These are phyloP conservation scores for Sphaerulina musiva DNA, from an alignment of 2,329 filamentous ascomycete genomes.

Conservation along the genomic window DNA sequence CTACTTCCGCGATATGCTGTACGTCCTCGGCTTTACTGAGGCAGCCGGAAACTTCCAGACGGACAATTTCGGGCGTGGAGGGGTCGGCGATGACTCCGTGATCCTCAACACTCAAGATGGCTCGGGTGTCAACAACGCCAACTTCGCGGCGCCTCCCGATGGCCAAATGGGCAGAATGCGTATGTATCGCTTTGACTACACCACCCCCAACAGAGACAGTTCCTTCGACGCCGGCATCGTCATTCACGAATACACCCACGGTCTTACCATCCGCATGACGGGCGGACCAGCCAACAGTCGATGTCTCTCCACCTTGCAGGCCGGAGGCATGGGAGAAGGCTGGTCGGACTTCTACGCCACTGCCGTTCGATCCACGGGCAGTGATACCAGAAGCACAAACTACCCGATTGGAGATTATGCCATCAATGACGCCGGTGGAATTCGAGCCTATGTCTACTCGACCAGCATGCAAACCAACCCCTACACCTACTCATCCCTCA, in stretches of 20 bases:
- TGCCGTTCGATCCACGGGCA: constrained; percentile 44
- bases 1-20: constrained; percentile 54
- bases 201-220: constrained; percentile 47
- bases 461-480: constrained; percentile 48
- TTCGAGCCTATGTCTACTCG: constrained; percentile 48
- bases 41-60: constrained; percentile 54
- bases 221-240: constrained; percentile 56
- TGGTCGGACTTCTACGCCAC: constrained; percentile 54
- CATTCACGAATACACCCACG: constrained; percentile 52
- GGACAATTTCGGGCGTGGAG: constrained; percentile 52
- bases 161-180: constrained; percentile 50
- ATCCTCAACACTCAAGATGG: constrained; percentile 55
- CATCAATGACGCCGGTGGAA: constrained; percentile 40
- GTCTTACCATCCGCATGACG: constrained; percentile 52
- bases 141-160: constrained; percentile 51
- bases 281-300: constrained; percentile 51
- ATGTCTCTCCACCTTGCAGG: constrained; percentile 45
- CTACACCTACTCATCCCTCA: constrained; percentile 43
- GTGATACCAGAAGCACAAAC: constrained; percentile 43
- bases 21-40: constrained; percentile 54
- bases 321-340: constrained; percentile 54
- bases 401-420: constrained; percentile 50
- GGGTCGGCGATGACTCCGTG: constrained; percentile 46
- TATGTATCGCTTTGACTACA: constrained; percentile 52
- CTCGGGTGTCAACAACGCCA: constrained; percentile 50